phyloP scores from a whole-genome alignment of 805 yeast species.

The Candida verbasci region DNA sequence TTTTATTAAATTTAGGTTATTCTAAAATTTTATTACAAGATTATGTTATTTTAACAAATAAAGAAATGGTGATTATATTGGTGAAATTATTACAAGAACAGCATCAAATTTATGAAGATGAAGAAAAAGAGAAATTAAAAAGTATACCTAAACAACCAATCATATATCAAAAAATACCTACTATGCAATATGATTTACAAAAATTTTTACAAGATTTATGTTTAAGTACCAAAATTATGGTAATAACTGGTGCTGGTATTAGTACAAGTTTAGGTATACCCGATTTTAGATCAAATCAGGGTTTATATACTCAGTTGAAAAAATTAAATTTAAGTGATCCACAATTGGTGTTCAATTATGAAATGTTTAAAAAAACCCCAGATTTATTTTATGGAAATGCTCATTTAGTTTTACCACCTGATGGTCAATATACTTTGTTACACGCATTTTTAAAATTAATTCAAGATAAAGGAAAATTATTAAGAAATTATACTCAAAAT shows the following conservation, averaged over 20 bases:
- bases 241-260: slow-evolving; percentile 44
- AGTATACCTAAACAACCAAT: not conserved
- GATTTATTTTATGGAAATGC: slow-evolving; percentile 39
- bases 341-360: slow-evolving; percentile 42
- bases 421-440: slow-evolving; percentile 29
- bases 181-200: slow-evolving; percentile 9
- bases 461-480: slow-evolving; percentile 32
- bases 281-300: slow-evolving; percentile 48
- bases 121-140: not conserved
- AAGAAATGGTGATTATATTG: slow-evolving; percentile 9
- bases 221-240: slow-evolving; percentile 35
- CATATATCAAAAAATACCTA: not conserved
- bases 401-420: slow-evolving; percentile 41
- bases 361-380: slow-evolving; percentile 34
- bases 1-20: slow-evolving; percentile 17
- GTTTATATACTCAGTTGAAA: slow-evolving; percentile 54
- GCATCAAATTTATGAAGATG: not conserved
- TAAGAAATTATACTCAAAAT: slow-evolving; percentile 42
- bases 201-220: slow-evolving; percentile 9
- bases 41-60: slow-evolving; percentile 6
- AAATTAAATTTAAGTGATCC: slow-evolving; percentile 42
- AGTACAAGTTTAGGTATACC: slow-evolving; percentile 43
- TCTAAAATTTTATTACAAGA: slow-evolving; percentile 6
- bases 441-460: slow-evolving; percentile 34
- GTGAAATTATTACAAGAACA: slow-evolving; percentile 9